A percentile compares a stretch with the other conserved stretches of the same genome.
phyloP scores from a whole-genome alignment of 2,329 filamentous ascomycete species.

The Pyrenophora graminea region DNA sequence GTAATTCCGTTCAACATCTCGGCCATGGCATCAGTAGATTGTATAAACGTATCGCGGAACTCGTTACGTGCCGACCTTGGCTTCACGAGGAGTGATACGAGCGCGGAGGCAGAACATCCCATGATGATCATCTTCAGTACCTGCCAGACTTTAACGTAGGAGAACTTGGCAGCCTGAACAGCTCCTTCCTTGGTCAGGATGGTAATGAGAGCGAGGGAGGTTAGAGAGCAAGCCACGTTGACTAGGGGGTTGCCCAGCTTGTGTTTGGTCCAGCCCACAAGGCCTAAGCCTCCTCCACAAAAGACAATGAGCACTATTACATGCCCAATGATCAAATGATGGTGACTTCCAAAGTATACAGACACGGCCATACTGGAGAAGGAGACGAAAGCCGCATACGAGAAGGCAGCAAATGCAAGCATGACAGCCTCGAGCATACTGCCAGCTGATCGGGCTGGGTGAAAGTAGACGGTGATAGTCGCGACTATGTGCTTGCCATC shows the following conservation, averaged over 20 bases:
- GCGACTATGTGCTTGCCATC: slow-evolving; percentile 94
- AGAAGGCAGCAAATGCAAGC: slow-evolving; percentile 75
- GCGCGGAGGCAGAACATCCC: slow-evolving; percentile 59
- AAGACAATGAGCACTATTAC: slow-evolving; percentile 79
- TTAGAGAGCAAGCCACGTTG: slow-evolving; percentile 77
- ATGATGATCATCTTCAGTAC: slow-evolving; percentile 60
- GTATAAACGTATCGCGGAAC: slow-evolving; percentile 73
- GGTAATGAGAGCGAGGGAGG: slow-evolving; percentile 86
- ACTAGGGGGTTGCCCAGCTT: slow-evolving; percentile 76
- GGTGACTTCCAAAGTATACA: slow-evolving; percentile 72
- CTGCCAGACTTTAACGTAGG: slow-evolving; percentile 79
- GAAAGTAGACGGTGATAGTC: slow-evolving; percentile 93
- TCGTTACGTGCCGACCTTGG: slow-evolving; percentile 75
- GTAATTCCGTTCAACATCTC: slow-evolving; percentile 83
- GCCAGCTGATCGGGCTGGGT: slow-evolving; percentile 81
- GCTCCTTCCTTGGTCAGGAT: slow-evolving; percentile 90
- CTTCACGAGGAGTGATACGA: slow-evolving; percentile 69
- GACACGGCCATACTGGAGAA: slow-evolving; percentile 88
- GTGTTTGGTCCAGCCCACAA: slow-evolving; percentile 87
- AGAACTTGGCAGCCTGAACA: slow-evolving; percentile 80
- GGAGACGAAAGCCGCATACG: slow-evolving; percentile 76
- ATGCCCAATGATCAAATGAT: slow-evolving; percentile 73
- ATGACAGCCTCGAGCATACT: slow-evolving; percentile 87
- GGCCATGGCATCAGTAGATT: slow-evolving; percentile 73
- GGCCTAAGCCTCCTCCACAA: slow-evolving; percentile 81